These are phyloP conservation scores for Calamus simplicifolius DNA, from an alignment of 176 grass and related monocot species.

Conservation along the genomic window DNA sequence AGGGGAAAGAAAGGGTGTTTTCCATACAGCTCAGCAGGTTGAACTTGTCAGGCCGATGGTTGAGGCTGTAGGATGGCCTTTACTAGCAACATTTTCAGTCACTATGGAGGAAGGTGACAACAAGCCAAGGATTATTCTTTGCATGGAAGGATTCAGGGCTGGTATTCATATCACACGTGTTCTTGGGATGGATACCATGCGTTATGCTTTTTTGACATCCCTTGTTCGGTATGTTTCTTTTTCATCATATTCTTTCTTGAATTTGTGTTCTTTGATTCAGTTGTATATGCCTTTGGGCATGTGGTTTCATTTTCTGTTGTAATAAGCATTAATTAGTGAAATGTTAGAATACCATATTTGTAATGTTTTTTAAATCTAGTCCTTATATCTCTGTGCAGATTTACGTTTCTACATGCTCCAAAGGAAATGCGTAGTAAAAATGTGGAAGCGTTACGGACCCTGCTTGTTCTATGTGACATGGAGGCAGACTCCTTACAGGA, in stretches of 20 bases:
- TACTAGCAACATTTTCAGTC: slow-evolving; percentile 97
- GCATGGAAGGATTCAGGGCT: slow-evolving; percentile 98
- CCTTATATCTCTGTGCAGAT: slow-evolving; percentile 42
- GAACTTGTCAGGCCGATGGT: slow-evolving; percentile 99
- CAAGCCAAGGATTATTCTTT: slow-evolving; percentile 87
- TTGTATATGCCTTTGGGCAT: neutral
- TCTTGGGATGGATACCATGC: slow-evolving; percentile 99
- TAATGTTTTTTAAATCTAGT: neutral
- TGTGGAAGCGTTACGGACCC: slow-evolving; percentile 84
- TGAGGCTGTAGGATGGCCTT: slow-evolving; percentile 97
- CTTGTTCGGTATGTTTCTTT: slow-evolving; percentile 58
- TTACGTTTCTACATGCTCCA: slow-evolving; percentile 95
- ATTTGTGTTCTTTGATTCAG: no score
- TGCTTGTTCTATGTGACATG: slow-evolving; percentile 82
- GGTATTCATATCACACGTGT: slow-evolving; percentile 97
- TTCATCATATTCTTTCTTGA: no score
- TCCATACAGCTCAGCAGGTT: slow-evolving; percentile 78
- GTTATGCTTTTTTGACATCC: slow-evolving; percentile 97
- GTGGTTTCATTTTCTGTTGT: neutral
- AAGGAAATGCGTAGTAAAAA: slow-evolving; percentile 99
- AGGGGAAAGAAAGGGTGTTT: slow-evolving; percentile 76
- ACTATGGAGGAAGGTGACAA: slow-evolving; percentile 99
- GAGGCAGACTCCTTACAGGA: slow-evolving; percentile 92
- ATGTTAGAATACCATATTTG: neutral
- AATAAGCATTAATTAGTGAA: no score